These are phyloP conservation scores for Ceratocystis huliohia DNA, from an alignment of 2,329 filamentous ascomycete genomes.

Conservation along the genomic window DNA sequence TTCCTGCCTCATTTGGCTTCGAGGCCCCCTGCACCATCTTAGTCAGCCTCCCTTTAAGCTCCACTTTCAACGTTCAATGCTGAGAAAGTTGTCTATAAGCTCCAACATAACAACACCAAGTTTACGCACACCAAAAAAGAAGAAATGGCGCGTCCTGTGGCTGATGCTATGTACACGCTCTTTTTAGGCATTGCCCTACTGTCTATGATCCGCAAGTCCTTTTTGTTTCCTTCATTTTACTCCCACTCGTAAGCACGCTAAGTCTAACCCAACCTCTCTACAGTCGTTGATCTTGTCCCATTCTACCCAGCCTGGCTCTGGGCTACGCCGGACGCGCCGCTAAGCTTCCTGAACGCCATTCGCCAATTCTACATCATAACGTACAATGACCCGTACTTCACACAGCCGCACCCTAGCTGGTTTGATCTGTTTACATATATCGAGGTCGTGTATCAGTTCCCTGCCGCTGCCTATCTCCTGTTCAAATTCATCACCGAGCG, in stretches of 20 bases:
- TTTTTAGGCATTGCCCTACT: constrained; percentile 18
- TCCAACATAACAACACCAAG: no score
- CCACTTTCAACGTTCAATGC: no score
- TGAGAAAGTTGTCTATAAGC: no score
- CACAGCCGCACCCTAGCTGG: constrained; percentile 34
- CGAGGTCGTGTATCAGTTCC: constrained; percentile 40
- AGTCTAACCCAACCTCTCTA: not conserved
- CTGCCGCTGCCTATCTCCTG: constrained; percentile 38
- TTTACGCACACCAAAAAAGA: no score
- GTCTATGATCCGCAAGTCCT: constrained; percentile 22
- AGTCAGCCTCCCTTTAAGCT: no score
- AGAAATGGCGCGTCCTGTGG: constrained; percentile 8
- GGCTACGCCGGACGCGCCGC: constrained; percentile 31
- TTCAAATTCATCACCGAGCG: constrained; percentile 28
- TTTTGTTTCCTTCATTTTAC: not conserved
- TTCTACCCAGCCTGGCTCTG: constrained; percentile 40
- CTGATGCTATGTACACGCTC: constrained; percentile 8
- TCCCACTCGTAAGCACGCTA: not conserved
- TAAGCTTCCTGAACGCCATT: constrained; percentile 37
- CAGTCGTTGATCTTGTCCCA: constrained; percentile 42
- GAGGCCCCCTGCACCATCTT: no score
- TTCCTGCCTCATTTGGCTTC: no score
- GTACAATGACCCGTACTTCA: constrained; percentile 41
- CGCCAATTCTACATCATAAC: constrained; percentile 36
- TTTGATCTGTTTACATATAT: constrained; percentile 39